These are phyloP conservation scores for Komagataella ulmi DNA, from an alignment of 805 yeast species.

Conservation along the genomic window DNA sequence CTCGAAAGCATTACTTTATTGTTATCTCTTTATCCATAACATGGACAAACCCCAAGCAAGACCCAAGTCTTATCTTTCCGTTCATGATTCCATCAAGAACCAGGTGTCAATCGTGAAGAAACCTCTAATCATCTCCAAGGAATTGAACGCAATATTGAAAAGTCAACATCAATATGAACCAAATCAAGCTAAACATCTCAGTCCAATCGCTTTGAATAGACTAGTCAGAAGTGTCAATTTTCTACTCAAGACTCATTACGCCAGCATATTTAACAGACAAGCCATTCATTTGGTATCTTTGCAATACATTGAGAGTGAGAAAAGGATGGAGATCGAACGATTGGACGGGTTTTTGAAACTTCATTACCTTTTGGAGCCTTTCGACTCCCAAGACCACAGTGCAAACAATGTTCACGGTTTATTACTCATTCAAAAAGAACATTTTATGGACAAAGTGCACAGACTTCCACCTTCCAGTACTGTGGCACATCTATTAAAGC, in stretches of 20 bases:
- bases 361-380: constrained; percentile 14
- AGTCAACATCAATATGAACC: not conserved
- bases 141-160: not conserved
- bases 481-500: constrained; percentile 2
- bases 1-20: not conserved
- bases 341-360: constrained; percentile 12
- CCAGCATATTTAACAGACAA: constrained; percentile 13
- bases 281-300: constrained; percentile 15
- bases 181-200: not conserved
- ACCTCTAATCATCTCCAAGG: not conserved
- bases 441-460: constrained; percentile 6
- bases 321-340: constrained; percentile 4
- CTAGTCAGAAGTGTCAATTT: constrained; percentile 1
- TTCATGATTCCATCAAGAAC: not conserved
- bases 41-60: not conserved
- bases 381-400: constrained; percentile 12
- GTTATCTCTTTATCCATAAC: not conserved
- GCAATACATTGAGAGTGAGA: constrained; percentile 15
- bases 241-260: not conserved
- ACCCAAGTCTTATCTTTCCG: not conserved
- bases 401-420: constrained; percentile 15
- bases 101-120: not conserved
- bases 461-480: not conserved
- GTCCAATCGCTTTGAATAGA: not conserved
- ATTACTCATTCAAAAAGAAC: constrained; percentile 9